Percentiles rank a stretch among this genome's conserved stretches.
These are phyloP conservation scores for Stereocaulon alpinum DNA, from an alignment of 495 filamentous ascomycete species.

Conservation along the genomic window DNA sequence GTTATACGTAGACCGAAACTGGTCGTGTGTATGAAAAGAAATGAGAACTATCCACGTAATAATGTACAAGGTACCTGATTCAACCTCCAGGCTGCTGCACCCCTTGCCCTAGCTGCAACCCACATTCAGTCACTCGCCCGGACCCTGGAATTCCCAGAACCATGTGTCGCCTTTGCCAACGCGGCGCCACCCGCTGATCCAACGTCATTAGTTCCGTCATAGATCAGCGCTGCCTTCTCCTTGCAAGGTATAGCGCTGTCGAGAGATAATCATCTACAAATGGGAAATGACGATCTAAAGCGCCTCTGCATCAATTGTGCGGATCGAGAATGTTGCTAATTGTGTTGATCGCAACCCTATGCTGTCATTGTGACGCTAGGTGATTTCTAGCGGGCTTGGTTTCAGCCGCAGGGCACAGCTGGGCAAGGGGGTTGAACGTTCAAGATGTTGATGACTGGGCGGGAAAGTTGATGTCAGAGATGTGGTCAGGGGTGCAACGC, in stretches of 20 bases:
- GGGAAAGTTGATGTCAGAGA: no score
- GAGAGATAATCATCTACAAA: not conserved
- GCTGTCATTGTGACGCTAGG: conserved; percentile 3
- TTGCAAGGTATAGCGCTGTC: not conserved
- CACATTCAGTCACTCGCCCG: not conserved
- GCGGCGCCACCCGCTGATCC: conserved; percentile 1
- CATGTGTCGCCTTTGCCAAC: not conserved
- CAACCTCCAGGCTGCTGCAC: no score
- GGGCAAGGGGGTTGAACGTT: no score
- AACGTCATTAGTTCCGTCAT: conserved; percentile 1
- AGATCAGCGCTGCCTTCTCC: not conserved
- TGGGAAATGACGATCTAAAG: not conserved
- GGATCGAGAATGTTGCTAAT: not conserved
- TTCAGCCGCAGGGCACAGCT: not conserved
- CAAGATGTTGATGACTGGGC: no score
- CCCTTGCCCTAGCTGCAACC: not conserved
- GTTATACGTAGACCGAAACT: no score
- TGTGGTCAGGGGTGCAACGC: no score
- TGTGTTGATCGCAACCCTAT: not conserved
- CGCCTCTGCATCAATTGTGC: not conserved
- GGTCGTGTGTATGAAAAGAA: no score
- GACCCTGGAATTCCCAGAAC: not conserved
- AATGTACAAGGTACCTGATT: no score
- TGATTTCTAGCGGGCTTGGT: not conserved
- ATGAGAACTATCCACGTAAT: no score